phyloP scores from a whole-genome alignment of 352 stramenopile genomes.

The Globisporangium rhizosaccharum region DNA sequence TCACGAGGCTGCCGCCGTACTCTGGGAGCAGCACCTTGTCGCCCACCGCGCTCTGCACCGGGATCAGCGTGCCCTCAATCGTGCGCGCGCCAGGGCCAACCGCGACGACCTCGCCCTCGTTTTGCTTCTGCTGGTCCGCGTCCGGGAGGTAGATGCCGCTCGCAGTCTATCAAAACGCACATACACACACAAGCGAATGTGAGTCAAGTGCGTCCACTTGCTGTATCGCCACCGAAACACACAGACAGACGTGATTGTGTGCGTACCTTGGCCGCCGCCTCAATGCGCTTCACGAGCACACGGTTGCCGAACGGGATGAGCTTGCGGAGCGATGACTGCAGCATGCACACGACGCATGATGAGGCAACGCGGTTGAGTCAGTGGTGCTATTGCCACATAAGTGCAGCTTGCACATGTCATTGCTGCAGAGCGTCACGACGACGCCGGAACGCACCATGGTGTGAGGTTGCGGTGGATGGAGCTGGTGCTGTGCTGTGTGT shows the following conservation, averaged over 20 bases:
- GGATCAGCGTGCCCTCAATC: constrained; percentile 85
- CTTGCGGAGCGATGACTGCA: constrained; percentile 61
- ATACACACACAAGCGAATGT: constrained; percentile 1
- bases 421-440: neutral
- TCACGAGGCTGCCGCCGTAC: constrained; percentile 93
- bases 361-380: no score
- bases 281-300: constrained; percentile 91
- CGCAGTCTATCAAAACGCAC: constrained; percentile 56
- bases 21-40: constrained; percentile 96
- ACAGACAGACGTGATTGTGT: neutral
- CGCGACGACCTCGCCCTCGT: constrained; percentile 92
- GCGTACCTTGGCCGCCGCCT: constrained; percentile 81
- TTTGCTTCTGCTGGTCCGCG: constrained; percentile 90
- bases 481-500: constrained; percentile 1
- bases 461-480: neutral
- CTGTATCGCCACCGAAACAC: neutral
- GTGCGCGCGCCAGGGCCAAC: constrained; percentile 90
- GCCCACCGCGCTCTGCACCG: constrained; percentile 83
- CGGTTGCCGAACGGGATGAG: constrained; percentile 94
- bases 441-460: constrained; percentile 5
- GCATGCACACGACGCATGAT: no score
- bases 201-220: neutral
- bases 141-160: constrained; percentile 94
- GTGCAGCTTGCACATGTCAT: neutral
- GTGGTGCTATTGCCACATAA: neutral